A percentile compares a stretch with the other conserved stretches of the same genome.
Conservation (phyloP, 73 alveolate species). For the Paramecium biaurelia region DNA sequence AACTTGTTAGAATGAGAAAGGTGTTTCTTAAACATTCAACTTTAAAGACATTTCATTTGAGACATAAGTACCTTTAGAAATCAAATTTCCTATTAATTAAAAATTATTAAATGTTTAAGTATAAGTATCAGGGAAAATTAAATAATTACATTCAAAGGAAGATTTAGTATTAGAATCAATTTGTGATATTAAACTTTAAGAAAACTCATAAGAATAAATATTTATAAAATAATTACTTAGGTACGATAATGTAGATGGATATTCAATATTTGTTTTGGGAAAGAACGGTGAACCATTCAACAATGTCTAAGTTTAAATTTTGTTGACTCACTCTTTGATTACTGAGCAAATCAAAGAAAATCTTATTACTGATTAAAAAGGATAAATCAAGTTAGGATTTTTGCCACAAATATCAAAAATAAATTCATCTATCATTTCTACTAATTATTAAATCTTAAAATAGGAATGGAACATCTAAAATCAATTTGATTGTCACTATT, state of each 20-base stretch:
- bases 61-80: constrained; percentile 54
- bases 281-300: constrained; percentile 4
- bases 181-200: not conserved
- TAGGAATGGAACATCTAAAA: not conserved
- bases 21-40: not conserved
- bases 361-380: not conserved
- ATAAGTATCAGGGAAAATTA: not conserved
- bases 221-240: not conserved
- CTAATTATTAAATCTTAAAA: not conserved
- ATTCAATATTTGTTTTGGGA: not conserved
- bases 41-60: constrained; percentile 55
- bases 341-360: not conserved
- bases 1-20: not conserved
- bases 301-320: not conserved
- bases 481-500: not conserved
- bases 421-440: not conserved
- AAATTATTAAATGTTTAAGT: not conserved
- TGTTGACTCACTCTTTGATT: not conserved
- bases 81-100: constrained; percentile 54
- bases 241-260: not conserved
- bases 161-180: not conserved
- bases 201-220: no score
- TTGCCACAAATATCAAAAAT: not conserved
- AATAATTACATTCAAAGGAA: not conserved
- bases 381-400: not conserved